Conservation (phyloP, 164 flowering plant genomes). For the Vitis vinifera region ASM3070453v1 NC_081808.1:20039001-20039500, state of each 20-base stretch:
- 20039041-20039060: too few species aligned
- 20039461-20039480: slow-evolving; percentile 94
- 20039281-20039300: slow-evolving; percentile 1
- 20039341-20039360: slow-evolving; percentile 83
- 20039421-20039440: slow-evolving; percentile 89
- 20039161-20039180: too few species aligned
- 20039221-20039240: neutral
- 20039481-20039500: slow-evolving; percentile 52
- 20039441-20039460: slow-evolving; percentile 93
- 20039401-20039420: slow-evolving; percentile 97
- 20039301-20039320: slow-evolving; percentile 88
- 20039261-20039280: neutral
- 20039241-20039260: neutral
- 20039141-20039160: too few species aligned
- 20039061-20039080: too few species aligned
- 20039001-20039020: too few species aligned
- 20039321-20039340: slow-evolving; percentile 98
- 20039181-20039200: too few species aligned
- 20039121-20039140: too few species aligned
- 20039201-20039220: neutral
- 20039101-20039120: too few species aligned
- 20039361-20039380: slow-evolving; percentile 88
- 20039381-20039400: slow-evolving; percentile 93
- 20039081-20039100: too few species aligned
- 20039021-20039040: too few species aligned